Evolutionary conservation across 78 protist genomes (phyloP), one percentile per base, ranked within the genome.

Genomic region (Monocercomonoides exilis): DNA sequence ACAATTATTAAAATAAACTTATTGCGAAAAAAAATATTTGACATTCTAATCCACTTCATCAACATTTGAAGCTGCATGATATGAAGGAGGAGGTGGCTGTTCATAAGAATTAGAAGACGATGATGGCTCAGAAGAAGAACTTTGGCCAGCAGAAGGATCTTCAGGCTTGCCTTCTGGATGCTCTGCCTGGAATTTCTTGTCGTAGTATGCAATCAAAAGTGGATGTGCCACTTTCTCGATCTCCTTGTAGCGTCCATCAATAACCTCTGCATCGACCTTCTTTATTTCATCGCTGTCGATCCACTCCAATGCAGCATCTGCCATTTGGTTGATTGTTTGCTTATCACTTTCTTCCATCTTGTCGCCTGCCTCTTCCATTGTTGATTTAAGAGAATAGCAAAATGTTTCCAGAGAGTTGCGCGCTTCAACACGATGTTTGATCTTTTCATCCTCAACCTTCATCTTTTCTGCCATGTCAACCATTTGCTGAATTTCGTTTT

Each of bases 401-500:
- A 33, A 79, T 33, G 6, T 79, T 91, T 95, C 98, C 81, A 95
- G 94, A 34, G 21, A 42, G 90, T 96, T 94, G 32, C 88, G 45
- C 43, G 95, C 89, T 64, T 96, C 97, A 29, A 96, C 87, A 63
- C 45, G 54, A 81, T 92, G 94, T 79, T 85, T 88, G 54, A 88
- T 45, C 88, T 80, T 84, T 86, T 85, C 84, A 92, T 97, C 98
- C 84, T 94, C 94, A 87, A 94, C 98, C 29, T 89, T 94, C 80
- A 89, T 92, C 81, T 41, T 81, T 87, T 94, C 97, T 36, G 98
- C 97, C 80, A 94, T 96, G 33, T 86, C 77, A 43, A 96, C 90
- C 99, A 98, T 96, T 43, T 90, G 84, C 87, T 96, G 96, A 77
- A 96, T 96, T 80, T 97, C 97, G 38, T 91, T 94, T 35, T 91